phyloP scores from a whole-genome alignment of 257 asterid genomes.

The Fraxinus excelsior region DNA sequence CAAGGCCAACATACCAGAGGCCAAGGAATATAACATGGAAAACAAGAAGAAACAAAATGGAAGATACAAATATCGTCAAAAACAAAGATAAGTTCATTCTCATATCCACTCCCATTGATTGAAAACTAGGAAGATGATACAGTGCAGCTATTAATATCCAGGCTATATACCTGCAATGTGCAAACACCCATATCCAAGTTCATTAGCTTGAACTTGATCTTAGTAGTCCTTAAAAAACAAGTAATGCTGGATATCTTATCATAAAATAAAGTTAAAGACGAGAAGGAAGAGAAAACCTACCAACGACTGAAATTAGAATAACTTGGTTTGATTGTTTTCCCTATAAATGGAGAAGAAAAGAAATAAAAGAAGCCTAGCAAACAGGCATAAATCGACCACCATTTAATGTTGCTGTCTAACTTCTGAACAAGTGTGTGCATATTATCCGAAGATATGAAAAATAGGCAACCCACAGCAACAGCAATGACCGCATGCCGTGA shows the following conservation, averaged over 20 bases:
- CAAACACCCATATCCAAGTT: conserved; percentile 18
- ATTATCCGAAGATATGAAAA: conserved; percentile 96
- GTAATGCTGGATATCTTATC: not conserved
- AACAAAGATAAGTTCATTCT: conserved; percentile 95
- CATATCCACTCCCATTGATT: conserved; percentile 97
- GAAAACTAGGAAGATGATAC: conserved; percentile 99
- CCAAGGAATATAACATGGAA: conserved; percentile 89
- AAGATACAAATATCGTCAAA: conserved; percentile 78
- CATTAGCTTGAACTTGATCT: not conserved
- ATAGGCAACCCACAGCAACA: conserved; percentile 91
- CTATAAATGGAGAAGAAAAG: conserved; percentile 95
- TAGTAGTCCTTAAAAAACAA: not conserved
- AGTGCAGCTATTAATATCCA: conserved; percentile 96
- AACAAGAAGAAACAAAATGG: conserved; percentile 85
- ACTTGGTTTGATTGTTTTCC: conserved; percentile 95
- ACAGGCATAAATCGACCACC: conserved; percentile 99
- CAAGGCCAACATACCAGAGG: conserved; percentile 94
- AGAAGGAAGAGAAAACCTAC: conserved; percentile 40
- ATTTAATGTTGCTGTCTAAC: conserved; percentile 92
- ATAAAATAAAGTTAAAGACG: conserved; percentile 4
- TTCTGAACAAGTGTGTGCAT: conserved; percentile 96
- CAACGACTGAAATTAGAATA: conserved; percentile 96
- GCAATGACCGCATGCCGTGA: conserved; percentile 95
- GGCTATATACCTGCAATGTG: conserved; percentile 72
- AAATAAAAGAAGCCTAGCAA: conserved; percentile 97